Conservation (phyloP, 2,329 filamentous ascomycete species). For the Coniochaeta hoffmannii region DNA sequence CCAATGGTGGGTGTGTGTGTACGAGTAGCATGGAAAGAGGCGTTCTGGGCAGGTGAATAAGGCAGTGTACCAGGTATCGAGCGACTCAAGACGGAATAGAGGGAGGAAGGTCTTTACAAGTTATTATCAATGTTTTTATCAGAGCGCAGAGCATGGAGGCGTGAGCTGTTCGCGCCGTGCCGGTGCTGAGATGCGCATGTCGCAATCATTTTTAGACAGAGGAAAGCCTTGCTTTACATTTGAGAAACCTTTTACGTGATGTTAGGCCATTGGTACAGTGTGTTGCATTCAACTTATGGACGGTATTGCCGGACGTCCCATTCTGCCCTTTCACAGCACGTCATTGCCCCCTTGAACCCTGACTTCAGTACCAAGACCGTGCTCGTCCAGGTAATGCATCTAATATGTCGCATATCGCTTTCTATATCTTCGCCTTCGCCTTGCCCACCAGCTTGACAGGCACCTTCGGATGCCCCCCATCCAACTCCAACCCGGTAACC, state of each 20-base stretch:
- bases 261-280: neutral
- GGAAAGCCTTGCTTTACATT: neutral
- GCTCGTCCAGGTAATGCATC: neutral
- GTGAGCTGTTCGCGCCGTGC: neutral
- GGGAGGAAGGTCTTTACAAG: neutral
- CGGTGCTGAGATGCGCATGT: conserved; percentile 1
- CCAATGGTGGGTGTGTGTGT: neutral
- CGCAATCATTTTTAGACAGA: neutral
- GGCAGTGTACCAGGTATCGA: neutral
- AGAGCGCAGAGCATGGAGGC: neutral
- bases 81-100: neutral
- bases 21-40: neutral
- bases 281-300: no score
- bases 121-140: neutral
- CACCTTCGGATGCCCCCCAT: conserved; percentile 45
- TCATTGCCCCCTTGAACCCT: neutral
- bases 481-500: conserved; percentile 60
- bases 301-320: no score
- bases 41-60: neutral
- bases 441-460: conserved; percentile 31
- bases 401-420: neutral
- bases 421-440: conserved; percentile 34
- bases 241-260: neutral
- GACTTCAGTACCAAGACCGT: no score
- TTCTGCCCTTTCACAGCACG: no score